Base-by-base conservation (phyloP, 495 filamentous ascomycete genomes). In the Aspergillus bertholletiae region DNA sequence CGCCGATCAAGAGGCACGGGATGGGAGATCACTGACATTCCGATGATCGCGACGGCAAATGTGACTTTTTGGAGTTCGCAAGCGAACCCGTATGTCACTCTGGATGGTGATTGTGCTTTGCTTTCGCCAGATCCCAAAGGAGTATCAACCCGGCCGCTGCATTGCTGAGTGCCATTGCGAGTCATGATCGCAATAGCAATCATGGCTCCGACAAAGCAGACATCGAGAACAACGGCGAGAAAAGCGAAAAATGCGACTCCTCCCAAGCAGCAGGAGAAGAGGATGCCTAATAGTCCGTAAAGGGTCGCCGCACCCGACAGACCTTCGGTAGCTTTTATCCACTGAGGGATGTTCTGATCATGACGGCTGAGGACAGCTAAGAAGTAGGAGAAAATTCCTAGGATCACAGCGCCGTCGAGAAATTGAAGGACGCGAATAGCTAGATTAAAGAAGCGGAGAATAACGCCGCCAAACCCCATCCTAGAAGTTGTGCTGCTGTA, bases 231-330 rank as follows among this genome's bases (percentile, higher is more conserved):
- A 13, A 87, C 75, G 39, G 90, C 87, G 71, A 96, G 82, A 58
- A 74, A 74, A 40, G 86, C 85, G 68, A 91, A 89, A 71, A 89
- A 84, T 32, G 84, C 81, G 41, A 88, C 76, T 9, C 90, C 90
- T 51, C 88, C 88, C 23, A 92, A 70, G 66, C 87, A 92, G 79
- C 86, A 91, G 35, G 90, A 87, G 24, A 92, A 74, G 46, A 94
- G 55, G 17, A 85, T 69, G 24, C 87, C 87, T 35, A 90, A 72
- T 49, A 88, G 67, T 8, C 84, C 81, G 68, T 96, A 96, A 7
- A 92, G 69, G 1, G 84, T 78, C 3, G 83, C 88, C 7, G 79
- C 80, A 46, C 89, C 92, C 1, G 88, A 78, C 32, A 96, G 86
- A 66, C 92, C 92, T 55, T 88, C 87, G 24, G 95, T 89, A 35